These are phyloP conservation scores for Heracleum sosnowskyi DNA, from an alignment of 129 eudicot genomes.

Conservation along the genomic window DNA sequence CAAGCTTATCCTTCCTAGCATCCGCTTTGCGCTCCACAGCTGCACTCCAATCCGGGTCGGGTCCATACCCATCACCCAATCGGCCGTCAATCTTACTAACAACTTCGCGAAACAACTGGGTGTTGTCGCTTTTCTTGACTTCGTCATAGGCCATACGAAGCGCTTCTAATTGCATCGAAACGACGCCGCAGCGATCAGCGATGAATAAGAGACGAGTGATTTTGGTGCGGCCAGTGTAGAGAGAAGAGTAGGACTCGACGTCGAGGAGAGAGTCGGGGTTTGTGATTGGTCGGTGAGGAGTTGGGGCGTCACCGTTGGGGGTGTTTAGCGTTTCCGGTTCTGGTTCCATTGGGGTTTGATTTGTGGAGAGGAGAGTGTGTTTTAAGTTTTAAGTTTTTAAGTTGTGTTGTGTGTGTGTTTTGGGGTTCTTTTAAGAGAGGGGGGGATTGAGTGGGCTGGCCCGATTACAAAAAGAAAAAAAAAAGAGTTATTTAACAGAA, in stretches of 20 bases:
- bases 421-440: no score
- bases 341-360: neutral
- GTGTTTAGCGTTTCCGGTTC: neutral
- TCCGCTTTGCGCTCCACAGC: conserved; percentile 79
- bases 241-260: conserved; percentile 82
- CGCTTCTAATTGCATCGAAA: conserved; percentile 73
- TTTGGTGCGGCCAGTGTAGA: conserved; percentile 78
- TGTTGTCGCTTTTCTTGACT: conserved; percentile 75
- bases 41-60: conserved; percentile 59
- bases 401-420: no score
- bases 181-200: conserved; percentile 42
- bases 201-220: conserved; percentile 59
- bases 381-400: no score
- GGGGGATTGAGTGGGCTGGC: no score
- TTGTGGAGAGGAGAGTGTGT: no score
- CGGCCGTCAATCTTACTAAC: conserved; percentile 75
- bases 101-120: conserved; percentile 68
- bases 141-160: conserved; percentile 87
- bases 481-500: no score
- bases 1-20: conserved; percentile 86
- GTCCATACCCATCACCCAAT: conserved; percentile 51
- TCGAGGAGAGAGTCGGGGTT: conserved; percentile 74
- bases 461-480: no score
- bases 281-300: conserved; percentile 52
- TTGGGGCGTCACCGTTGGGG: conserved; percentile 43